phyloP scores from a whole-genome alignment of 202 grass and related monocot genomes.

The Zoysia matrella region DNA sequence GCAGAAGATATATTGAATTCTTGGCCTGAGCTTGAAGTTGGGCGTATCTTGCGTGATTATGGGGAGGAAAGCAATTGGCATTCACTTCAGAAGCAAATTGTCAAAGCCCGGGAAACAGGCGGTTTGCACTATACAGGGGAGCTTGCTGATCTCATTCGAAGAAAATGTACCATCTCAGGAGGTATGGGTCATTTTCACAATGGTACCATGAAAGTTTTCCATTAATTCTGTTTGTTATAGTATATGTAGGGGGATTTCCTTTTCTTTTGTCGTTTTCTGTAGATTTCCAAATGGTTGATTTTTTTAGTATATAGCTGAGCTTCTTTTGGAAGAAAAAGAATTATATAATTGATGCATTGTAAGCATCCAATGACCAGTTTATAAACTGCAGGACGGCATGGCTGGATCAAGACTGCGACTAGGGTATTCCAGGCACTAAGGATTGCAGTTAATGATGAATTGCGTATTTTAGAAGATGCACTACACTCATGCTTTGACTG shows the following conservation, averaged over 20 bases:
- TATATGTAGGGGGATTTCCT: not conserved
- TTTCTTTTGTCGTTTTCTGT: not conserved
- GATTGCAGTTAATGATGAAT: conserved; percentile 92
- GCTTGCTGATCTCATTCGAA: conserved; percentile 77
- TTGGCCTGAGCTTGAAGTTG: conserved; percentile 87
- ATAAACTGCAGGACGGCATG: conserved; percentile 74
- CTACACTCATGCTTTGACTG: conserved; percentile 85
- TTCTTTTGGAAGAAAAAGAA: not conserved
- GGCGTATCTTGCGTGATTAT: conserved; percentile 80
- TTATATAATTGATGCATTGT: not conserved
- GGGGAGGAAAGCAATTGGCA: conserved; percentile 94
- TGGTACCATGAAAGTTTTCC: not conserved
- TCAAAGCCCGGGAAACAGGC: conserved; percentile 50
- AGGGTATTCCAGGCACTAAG: conserved; percentile 93
- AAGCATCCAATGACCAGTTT: conserved; percentile 37
- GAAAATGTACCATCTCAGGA: conserved; percentile 54
- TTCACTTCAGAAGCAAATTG: conserved; percentile 78
- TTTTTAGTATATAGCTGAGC: not conserved
- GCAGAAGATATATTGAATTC: conserved; percentile 92
- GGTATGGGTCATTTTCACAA: conserved; percentile 40
- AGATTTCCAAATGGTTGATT: not conserved
- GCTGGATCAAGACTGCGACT: conserved; percentile 92
- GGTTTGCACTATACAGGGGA: conserved; percentile 65
- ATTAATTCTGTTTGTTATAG: not conserved
- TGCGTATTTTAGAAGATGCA: conserved; percentile 70